Conservation (phyloP, 116 monocot species). For the Zostera marina region DNA sequence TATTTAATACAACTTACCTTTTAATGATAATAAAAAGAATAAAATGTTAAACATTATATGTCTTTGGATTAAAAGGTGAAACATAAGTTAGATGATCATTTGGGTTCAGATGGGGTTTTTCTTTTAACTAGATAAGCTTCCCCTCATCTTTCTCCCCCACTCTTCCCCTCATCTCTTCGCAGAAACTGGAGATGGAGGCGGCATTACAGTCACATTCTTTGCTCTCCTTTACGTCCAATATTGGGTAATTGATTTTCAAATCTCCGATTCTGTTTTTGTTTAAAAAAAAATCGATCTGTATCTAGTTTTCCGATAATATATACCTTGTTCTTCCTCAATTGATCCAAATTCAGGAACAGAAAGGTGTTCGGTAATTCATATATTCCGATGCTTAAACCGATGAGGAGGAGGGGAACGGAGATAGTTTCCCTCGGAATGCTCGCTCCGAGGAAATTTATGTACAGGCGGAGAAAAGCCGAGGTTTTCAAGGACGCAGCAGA, state of each 20-base stretch:
- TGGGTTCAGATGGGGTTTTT: too few species aligned
- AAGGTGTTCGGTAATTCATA: constrained; percentile 15
- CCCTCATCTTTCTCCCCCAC: too few species aligned
- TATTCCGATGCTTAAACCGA: constrained; percentile 13
- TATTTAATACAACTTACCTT: too few species aligned
- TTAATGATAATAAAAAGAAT: too few species aligned
- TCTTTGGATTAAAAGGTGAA: too few species aligned
- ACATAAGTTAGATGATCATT: too few species aligned
- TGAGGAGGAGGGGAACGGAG: constrained; percentile 20
- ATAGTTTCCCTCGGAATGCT: constrained; percentile 64
- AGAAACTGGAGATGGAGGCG: too few species aligned
- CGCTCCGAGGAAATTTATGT: constrained; percentile 87
- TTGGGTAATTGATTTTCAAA: background rate
- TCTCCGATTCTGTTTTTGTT: background rate
- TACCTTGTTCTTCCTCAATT: background rate
- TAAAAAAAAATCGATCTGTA: too few species aligned
- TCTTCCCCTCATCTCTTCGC: too few species aligned
- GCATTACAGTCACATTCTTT: too few species aligned
- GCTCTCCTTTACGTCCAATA: background rate
- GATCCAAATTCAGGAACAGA: constrained; percentile 23
- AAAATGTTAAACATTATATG: too few species aligned
- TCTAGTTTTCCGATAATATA: background rate
- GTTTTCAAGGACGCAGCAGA: constrained; percentile 64
- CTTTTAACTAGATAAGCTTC: too few species aligned
- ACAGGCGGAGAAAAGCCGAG: constrained; percentile 43